A percentile compares a stretch with the other conserved stretches of the same genome.
These are phyloP conservation scores for Ammopiptanthus mongolicus DNA, from an alignment of 306 rosid species.

Conservation along the genomic window DNA sequence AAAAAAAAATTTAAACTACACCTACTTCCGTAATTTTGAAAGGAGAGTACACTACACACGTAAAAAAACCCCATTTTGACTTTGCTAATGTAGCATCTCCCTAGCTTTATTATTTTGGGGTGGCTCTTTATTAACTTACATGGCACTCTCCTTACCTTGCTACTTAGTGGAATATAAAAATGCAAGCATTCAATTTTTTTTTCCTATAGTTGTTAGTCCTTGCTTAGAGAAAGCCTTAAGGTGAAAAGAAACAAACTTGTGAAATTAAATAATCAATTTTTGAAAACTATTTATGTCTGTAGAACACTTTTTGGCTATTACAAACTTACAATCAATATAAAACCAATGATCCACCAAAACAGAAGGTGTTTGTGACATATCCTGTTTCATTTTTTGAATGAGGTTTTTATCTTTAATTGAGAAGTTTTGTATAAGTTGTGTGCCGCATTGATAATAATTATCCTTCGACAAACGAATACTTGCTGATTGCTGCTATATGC, in stretches of 20 bases:
- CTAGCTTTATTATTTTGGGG: conserved; percentile 2
- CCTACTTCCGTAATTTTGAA: no score
- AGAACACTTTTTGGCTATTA: neutral
- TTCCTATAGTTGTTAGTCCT: neutral
- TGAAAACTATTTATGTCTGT: neutral
- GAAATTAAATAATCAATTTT: neutral
- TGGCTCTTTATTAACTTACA: neutral
- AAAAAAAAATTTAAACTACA: no score
- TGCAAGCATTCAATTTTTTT: neutral
- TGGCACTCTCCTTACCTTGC: neutral
- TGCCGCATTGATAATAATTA: neutral
- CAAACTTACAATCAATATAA: neutral
- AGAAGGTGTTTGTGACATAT: neutral
- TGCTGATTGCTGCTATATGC: conserved; percentile 20
- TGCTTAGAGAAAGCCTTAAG: neutral
- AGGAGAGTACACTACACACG: no score
- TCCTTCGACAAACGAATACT: neutral
- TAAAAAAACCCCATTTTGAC: conserved; percentile 4
- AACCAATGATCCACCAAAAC: neutral
- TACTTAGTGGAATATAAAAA: neutral
- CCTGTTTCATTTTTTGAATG: neutral
- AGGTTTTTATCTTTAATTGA: neutral
- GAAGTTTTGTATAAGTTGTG: neutral
- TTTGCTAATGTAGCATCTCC: neutral
- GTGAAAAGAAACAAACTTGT: neutral